Evolutionary conservation across 768 basidiomycete species (phyloP), one percentile per base, ranked within the genome.

Genomic region (Tricholoma flavovirens): DNA sequence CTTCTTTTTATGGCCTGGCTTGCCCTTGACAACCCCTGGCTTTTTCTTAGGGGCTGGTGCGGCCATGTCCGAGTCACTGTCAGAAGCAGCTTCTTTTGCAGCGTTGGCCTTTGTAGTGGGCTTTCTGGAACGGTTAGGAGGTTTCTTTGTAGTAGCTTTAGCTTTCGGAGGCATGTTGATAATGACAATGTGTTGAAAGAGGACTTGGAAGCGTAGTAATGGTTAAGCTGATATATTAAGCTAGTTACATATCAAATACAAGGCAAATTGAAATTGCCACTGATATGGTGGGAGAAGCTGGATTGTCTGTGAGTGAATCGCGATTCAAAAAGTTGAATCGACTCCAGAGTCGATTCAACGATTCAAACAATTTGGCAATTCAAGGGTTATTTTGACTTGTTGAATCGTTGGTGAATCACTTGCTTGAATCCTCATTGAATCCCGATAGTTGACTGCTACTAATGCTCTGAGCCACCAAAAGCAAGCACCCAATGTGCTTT

Each of bases 401-500:
- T n/a, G n/a, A n/a, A 38, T 38, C 36, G 6, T 15, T 38, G 36
- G 32, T 33, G 32, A 33, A 33, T 33, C 9, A 8, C 32, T 33
- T 33, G 32, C 32, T 38, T 38, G 36, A 38, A 38, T 38, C 36
- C 36, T 17, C 36, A 6, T 38, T 38, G 36, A 38, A 38, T 38
- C n/a, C 14, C 36, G 5, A 38, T 17, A 14, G 3, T 38, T 14
- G 36, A 38, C 36, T 38, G 36, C 36, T 15, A 38, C 36, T 38
- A 38, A n/a, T n/a, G n/a, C n/a, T 15, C 49, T 32, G 19, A 33
- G n/a, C 29, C 49, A 51, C 7, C 58, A 56, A 29, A 71, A 71
- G 56, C 56, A 57, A 8, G 62, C 66, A 24, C 46, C 54, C 8
- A 56, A 70, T 65, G 63, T 64, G 24, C 59, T 71, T 10, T 68